Base-by-base conservation (phyloP, 176 grass and related monocot genomes). In the Miscanthus lutarioriparius region DNA sequence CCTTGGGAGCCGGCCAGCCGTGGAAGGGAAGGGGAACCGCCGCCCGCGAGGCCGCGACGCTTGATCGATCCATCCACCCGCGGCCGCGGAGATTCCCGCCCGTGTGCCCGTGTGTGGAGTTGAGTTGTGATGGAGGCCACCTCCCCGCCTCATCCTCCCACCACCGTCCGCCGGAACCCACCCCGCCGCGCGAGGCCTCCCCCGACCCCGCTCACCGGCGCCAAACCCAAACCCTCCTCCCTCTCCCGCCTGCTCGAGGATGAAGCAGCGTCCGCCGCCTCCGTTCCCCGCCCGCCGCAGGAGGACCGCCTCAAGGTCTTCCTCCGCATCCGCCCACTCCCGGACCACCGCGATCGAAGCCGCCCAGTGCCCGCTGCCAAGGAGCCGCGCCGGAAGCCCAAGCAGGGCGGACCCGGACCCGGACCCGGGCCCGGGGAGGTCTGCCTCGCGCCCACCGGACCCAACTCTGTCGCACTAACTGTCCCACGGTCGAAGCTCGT, bases 101-200 rank as follows among this genome's bases (percentile, higher is more conserved):
- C 45, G 45, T 48, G 44, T 47, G 44, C 44, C 37, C 16, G 48
- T 36, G 47, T 6, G 47, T 49, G 14, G 49, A 53, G 17, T 19
- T 53, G 47, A 49, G 6, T 20, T 53, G 19, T 12, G 68, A 79
- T 67, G 62, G 25, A 44, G 38, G 14, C 67, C 33, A 2, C 67
- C 14, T 78, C 88, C 5, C 84, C 86, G 72, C 79, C 67, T 45
- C 72, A 61, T 44, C 76, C 91, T 37, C 87, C 94, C n/a, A 82
- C 88, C 67, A 97, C 94, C 43, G 12, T 87, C 61, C 87, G 91
- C 39, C 92, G 92, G 38, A 97, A 97, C 72, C 89, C 91, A 75
- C 61, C 81, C 36, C 86, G 94, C 23, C 49, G 79, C 23, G 89
- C 87, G 17, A 80, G 82, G 67, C 77, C 92, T 70, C 81, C 85